Conservation (phyloP, 2,329 filamentous ascomycete species). For the Coleophoma cylindrospora region DNA sequence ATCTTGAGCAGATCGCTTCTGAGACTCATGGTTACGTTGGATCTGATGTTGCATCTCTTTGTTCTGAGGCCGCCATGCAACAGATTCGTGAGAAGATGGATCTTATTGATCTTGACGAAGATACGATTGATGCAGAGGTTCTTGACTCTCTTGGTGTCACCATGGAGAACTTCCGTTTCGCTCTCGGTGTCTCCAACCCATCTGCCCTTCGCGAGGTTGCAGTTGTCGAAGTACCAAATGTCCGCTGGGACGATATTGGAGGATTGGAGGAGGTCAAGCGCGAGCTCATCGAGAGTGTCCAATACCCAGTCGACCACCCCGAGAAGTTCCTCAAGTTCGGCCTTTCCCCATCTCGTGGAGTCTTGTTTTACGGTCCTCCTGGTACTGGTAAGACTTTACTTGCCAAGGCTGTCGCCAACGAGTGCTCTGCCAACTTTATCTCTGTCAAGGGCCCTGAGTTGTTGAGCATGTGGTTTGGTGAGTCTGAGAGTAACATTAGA, state of each 20-base stretch:
- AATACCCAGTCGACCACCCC: slow-evolving; percentile 98
- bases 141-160: slow-evolving; percentile 97
- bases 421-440: slow-evolving; percentile 99
- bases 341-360: slow-evolving; percentile 94
- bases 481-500: slow-evolving; percentile 99
- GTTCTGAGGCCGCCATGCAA: slow-evolving; percentile 99
- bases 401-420: slow-evolving; percentile 98
- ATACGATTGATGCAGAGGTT: slow-evolving; percentile 98
- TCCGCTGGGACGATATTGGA: slow-evolving; percentile 99
- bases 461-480: slow-evolving; percentile 99
- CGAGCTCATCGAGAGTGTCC: slow-evolving; percentile 97
- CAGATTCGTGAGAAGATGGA: slow-evolving; percentile 99
- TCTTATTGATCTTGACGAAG: slow-evolving; percentile 96
- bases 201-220: slow-evolving; percentile 97
- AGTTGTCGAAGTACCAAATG: slow-evolving; percentile 98
- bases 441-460: slow-evolving; percentile 98
- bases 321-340: slow-evolving; percentile 99
- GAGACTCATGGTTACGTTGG: slow-evolving; percentile 99
- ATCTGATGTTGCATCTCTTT: slow-evolving; percentile 96
- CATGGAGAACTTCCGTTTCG: slow-evolving; percentile 99
- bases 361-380: slow-evolving; percentile 96
- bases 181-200: slow-evolving; percentile 95
- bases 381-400: slow-evolving; percentile 99
- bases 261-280: slow-evolving; percentile 98
- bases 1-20: slow-evolving; percentile 91